Base-by-base conservation (phyloP, 2,329 filamentous ascomycete species). In the Neonectria coccinea region DNA sequence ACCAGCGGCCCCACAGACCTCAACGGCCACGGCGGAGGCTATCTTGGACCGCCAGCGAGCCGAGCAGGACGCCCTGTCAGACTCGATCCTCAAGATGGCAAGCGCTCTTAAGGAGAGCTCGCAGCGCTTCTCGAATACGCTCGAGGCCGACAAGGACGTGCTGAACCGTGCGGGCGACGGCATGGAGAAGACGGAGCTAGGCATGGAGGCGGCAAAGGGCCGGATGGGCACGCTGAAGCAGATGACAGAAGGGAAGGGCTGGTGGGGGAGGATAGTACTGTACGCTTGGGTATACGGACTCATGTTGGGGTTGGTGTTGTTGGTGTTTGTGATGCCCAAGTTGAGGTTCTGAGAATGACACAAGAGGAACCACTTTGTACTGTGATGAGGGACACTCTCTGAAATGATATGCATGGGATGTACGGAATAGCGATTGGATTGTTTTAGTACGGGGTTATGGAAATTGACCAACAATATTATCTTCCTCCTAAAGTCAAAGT, bases 281-380 rank as follows among this genome's bases (percentile, higher is more conserved):
- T 97, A 96, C 82, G 91, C 84, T 42, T 91, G 92, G 85, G 94
- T 97, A 53, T 92, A 90, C 73, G 93, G 88, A 31, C 78, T 97
- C 67, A 95, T 93, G 90, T 73, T 97, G n/a, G 80, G 88, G 27
- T 86, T 93, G 18, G 82, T 97, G 39, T 72, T 97, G 76, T 79
- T 97, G 68, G 94, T 97, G 12, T 95, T 95, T 82, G 85, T 95
- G 55, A 82, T 93, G 76, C 95, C 95, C 0, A 98, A 97, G 83
- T 79, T 97, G 76, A 86, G 95, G 74, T 96, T 97, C 75, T 97
- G 74, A 83, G 52, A 58, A 31, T 11, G 48, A n/a, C 18, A 55
- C 22, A 27, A 27, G 48, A 52, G 20, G n/a, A 45, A 27, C 14
- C 1, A 41, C n/a, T 36, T 14, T 42, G 48, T 9, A 18, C 16